Conservation (phyloP, 2,329 filamentous ascomycete genomes). For the Aspergillus phoenicis region DNA sequence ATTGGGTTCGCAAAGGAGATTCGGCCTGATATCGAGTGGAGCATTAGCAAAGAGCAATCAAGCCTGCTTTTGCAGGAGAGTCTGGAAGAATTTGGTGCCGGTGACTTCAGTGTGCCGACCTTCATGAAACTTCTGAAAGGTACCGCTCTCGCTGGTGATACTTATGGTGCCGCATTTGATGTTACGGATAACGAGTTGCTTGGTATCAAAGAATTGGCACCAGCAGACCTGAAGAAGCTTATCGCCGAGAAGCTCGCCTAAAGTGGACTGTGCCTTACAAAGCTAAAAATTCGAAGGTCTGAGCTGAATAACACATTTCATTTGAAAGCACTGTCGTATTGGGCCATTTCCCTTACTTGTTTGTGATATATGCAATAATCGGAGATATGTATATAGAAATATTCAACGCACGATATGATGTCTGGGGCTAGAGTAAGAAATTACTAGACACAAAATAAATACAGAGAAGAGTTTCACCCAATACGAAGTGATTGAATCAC, state of each 20-base stretch:
- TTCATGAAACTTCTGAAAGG: background rate
- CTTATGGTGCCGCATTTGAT: background rate
- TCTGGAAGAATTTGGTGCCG: background rate
- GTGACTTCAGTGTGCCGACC: background rate
- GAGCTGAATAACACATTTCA: too few species aligned
- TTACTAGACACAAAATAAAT: too few species aligned
- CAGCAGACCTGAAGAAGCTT: background rate
- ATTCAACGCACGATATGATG: too few species aligned
- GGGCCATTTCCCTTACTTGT: too few species aligned
- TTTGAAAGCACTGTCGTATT: too few species aligned
- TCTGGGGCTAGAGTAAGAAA: too few species aligned
- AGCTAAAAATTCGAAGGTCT: too few species aligned
- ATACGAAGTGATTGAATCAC: too few species aligned
- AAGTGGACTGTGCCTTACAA: background rate
- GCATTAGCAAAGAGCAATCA: background rate
- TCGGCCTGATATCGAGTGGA: background rate
- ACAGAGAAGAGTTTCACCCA: too few species aligned
- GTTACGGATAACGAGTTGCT: conserved; percentile 2
- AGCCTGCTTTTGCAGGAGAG: background rate
- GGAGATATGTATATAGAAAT: too few species aligned
- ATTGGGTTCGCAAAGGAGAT: background rate
- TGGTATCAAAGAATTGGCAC: background rate
- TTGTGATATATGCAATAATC: too few species aligned
- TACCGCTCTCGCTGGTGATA: background rate
- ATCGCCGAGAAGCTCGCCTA: background rate